Percentiles rank a stretch among this genome's conserved stretches.
phyloP scores from a whole-genome alignment of 148 eudicot species.

The Persicaria tinctoria region DNA sequence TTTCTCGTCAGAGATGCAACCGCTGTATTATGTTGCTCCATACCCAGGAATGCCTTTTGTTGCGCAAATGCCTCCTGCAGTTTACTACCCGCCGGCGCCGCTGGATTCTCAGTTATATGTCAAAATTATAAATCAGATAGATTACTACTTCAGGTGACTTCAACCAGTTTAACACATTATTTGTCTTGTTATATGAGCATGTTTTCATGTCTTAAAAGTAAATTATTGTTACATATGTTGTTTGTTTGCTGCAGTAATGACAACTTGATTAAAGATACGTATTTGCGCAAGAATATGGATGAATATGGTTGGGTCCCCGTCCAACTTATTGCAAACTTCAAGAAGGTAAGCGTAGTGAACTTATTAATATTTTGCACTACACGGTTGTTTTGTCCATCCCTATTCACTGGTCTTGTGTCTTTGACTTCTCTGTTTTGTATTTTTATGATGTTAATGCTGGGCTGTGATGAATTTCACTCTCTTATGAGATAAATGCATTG shows the following conservation, averaged over 20 bases:
- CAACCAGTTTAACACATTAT: background rate
- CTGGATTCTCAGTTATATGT: conserved; percentile 45
- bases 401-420: background rate
- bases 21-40: conserved; percentile 26
- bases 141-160: conserved; percentile 80
- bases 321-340: conserved; percentile 59
- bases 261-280: conserved; percentile 69
- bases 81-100: conserved; percentile 18
- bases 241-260: conserved; percentile 49
- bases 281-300: conserved; percentile 72
- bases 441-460: background rate
- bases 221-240: background rate
- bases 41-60: conserved; percentile 38
- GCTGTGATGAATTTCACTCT: background rate
- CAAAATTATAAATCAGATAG: conserved; percentile 61
- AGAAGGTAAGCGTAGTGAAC: conserved; percentile 41
- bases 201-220: background rate
- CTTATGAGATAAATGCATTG: background rate
- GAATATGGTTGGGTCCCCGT: conserved; percentile 84
- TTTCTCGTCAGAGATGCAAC: conserved; percentile 39
- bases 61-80: conserved; percentile 31
- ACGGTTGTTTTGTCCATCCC: background rate
- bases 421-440: background rate
- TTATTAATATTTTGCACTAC: background rate
- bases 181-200: background rate